Percentiles rank a stretch among this genome's conserved stretches.
These are phyloP conservation scores for Epichloe gansuensis DNA, from an alignment of 2,329 filamentous ascomycete genomes.

Conservation along the genomic window DNA sequence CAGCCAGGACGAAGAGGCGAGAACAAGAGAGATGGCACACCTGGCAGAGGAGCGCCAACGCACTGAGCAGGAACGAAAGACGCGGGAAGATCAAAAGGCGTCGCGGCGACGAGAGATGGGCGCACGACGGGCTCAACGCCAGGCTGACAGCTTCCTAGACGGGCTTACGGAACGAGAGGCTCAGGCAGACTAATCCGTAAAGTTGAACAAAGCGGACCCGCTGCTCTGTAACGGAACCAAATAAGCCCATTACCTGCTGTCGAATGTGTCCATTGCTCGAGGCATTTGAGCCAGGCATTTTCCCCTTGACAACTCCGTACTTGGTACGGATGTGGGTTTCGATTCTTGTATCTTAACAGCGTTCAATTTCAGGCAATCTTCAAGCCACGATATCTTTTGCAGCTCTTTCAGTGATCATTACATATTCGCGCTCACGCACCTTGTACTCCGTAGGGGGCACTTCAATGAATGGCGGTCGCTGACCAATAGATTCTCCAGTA, in stretches of 20 bases:
- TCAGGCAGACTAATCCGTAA: neutral
- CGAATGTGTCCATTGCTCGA: neutral
- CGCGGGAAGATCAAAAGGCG: conserved; percentile 43
- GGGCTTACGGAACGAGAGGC: conserved; percentile 25
- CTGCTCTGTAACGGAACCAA: neutral
- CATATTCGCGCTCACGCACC: neutral
- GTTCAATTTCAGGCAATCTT: neutral
- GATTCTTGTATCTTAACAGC: neutral
- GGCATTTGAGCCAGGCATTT: conserved; percentile 2
- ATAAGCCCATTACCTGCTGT: neutral
- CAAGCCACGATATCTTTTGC: conserved; percentile 1
- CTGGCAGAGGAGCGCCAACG: conserved; percentile 53
- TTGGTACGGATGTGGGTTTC: neutral
- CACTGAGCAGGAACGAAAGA: conserved; percentile 51
- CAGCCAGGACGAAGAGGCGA: conserved; percentile 56
- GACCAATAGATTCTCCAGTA: neutral
- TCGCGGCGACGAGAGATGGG: conserved; percentile 49
- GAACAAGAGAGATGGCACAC: conserved; percentile 59
- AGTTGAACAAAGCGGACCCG: neutral
- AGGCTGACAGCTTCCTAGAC: conserved; percentile 62
- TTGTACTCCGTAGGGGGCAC: neutral
- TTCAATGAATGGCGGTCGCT: neutral
- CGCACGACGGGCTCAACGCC: conserved; percentile 46
- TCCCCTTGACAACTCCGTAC: neutral
- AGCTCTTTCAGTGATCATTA: neutral